Evolutionary conservation across 345 rosid genomes (phyloP).

Genomic region (Eucalyptus globulus): DNA sequence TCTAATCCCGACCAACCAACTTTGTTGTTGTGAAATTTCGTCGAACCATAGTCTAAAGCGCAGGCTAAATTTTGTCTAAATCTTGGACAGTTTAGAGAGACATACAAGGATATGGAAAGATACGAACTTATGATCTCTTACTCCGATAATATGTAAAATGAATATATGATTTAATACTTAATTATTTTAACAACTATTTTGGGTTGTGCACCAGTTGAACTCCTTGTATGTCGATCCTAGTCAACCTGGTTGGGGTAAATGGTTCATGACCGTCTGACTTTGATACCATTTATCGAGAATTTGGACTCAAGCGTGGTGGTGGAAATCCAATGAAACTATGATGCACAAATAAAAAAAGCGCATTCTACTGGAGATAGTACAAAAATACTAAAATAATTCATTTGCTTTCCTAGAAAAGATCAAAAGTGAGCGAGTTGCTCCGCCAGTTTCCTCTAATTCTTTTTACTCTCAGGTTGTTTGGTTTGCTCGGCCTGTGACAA

Average conservation of each 20-base stretch:
- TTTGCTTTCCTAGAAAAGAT: background rate
- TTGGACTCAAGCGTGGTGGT: background rate
- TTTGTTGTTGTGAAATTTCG: background rate
- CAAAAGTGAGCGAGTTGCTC: background rate
- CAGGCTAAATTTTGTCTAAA: background rate
- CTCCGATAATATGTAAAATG: background rate
- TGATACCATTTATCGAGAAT: background rate
- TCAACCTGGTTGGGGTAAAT: background rate
- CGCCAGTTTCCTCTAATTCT: background rate
- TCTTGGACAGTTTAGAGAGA: background rate
- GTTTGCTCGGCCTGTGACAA: background rate
- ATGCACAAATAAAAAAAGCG: background rate
- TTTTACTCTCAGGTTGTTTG: background rate
- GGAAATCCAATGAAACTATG: background rate
- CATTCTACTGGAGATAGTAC: background rate
- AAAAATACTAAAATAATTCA: background rate
- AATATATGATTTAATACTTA: background rate
- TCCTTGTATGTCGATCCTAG: background rate
- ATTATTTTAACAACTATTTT: background rate
- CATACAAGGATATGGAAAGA: background rate
- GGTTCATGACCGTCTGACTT: background rate
- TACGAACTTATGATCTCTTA: background rate
- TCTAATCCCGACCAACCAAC: background rate
- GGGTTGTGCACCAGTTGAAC: background rate
- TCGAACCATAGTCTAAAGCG: background rate